phyloP scores from a whole-genome alignment of 208 protist species.

The Acanthamoeba lenticulata region DNA sequence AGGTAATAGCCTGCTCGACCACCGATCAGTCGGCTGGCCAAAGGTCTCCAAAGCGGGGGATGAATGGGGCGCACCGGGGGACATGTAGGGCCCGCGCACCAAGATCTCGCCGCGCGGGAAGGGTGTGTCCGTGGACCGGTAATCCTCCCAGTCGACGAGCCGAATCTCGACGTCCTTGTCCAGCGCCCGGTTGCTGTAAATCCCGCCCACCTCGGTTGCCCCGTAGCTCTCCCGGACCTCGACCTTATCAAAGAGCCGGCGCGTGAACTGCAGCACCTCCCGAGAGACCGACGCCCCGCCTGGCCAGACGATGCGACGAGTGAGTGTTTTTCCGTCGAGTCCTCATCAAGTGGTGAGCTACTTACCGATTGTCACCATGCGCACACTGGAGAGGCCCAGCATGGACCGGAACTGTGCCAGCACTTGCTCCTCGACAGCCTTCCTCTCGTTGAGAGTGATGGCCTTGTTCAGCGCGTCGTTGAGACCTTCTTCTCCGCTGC shows the following conservation, averaged over 20 bases:
- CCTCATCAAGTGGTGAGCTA: no score
- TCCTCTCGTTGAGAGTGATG: neutral
- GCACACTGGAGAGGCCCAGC: neutral
- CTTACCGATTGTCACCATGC: neutral
- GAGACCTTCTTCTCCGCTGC: neutral
- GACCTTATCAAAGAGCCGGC: neutral
- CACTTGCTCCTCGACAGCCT: neutral
- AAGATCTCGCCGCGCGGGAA: conserved; percentile 67
- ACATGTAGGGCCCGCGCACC: neutral
- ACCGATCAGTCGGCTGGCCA: neutral
- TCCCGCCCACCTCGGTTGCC: neutral
- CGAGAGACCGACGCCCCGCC: neutral
- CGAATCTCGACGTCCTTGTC: neutral
- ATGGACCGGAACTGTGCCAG: neutral
- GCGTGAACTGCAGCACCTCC: neutral
- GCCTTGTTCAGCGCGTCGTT: neutral
- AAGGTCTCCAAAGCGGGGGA: neutral
- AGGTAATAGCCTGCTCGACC: conserved; percentile 51
- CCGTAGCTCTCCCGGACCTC: neutral
- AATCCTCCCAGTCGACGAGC: conserved; percentile 67
- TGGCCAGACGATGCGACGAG: neutral
- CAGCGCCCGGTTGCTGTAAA: neutral
- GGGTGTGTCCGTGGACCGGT: conserved; percentile 62
- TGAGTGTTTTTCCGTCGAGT: no score
- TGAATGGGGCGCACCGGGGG: neutral